Evolutionary conservation across 169 alveolate genomes (phyloP).

Genomic region (Eimeria tenella): DNA sequence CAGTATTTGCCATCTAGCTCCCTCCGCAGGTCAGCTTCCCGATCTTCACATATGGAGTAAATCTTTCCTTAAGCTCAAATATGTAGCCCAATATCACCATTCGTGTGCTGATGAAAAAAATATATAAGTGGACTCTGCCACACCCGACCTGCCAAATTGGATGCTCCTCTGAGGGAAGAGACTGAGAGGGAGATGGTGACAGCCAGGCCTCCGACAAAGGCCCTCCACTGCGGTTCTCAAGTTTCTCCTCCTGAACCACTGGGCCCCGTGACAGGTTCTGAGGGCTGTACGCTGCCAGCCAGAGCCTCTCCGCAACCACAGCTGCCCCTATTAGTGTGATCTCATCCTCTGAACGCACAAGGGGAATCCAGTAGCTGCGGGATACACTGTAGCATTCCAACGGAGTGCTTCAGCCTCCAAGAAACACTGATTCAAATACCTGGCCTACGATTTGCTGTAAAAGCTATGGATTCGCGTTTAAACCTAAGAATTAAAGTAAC

Average conservation of each 20-base stretch:
- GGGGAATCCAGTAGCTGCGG: no score
- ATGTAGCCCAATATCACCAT: no score
- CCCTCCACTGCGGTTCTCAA: conserved; percentile 39
- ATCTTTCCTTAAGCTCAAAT: no score
- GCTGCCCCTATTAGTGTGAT: conserved; percentile 47
- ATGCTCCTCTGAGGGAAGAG: conserved; percentile 55
- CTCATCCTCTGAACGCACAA: conserved; percentile 44
- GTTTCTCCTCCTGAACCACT: not conserved
- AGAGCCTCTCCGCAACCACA: conserved; percentile 49
- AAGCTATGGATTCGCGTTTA: no score
- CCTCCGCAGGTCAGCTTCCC: no score
- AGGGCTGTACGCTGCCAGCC: conserved; percentile 44
- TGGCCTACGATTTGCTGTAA: not conserved
- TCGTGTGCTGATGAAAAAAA: no score
- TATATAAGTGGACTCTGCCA: not conserved
- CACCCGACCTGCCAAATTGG: conserved; percentile 35
- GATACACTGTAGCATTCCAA: not conserved
- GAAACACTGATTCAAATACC: not conserved
- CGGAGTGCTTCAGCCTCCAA: not conserved
- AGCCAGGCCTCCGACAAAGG: conserved; percentile 57
- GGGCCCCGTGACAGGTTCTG: not conserved
- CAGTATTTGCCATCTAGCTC: not conserved
- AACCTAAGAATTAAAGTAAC: no score
- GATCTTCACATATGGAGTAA: not conserved
- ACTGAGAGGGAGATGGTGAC: not conserved